Evolutionary conservation across 2,329 filamentous ascomycete genomes (phyloP).

Genomic region (Ophiostoma quercus): DNA sequence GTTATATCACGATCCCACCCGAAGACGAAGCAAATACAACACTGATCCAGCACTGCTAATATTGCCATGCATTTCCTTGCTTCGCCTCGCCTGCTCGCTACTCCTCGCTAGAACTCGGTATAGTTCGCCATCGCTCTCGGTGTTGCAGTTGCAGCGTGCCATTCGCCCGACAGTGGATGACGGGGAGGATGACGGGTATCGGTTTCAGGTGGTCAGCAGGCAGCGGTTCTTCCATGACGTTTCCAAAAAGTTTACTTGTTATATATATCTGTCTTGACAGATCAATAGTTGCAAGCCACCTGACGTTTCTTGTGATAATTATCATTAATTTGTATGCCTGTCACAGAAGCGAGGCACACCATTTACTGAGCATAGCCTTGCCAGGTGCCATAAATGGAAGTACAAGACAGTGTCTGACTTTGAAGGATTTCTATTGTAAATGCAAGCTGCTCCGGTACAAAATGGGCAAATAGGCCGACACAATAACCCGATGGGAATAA

Average conservation of each 20-base stretch:
- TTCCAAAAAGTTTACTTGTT: neutral
- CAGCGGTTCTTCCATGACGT: neutral
- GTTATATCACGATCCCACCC: neutral
- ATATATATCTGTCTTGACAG: neutral
- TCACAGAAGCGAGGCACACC: too few species aligned
- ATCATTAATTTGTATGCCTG: neutral
- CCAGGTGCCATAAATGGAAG: neutral
- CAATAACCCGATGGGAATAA: neutral
- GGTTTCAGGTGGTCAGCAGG: neutral
- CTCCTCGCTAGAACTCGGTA: neutral
- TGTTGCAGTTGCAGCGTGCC: neutral
- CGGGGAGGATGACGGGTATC: neutral
- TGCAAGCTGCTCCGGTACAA: too few species aligned
- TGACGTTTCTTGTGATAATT: neutral
- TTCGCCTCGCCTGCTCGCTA: neutral
- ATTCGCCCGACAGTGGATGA: neutral
- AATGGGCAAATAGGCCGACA: neutral
- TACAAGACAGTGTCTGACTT: conserved; percentile 1
- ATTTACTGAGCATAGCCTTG: neutral
- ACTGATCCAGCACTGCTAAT: too few species aligned
- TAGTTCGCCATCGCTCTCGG: neutral
- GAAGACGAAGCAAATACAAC: too few species aligned
- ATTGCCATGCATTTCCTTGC: neutral
- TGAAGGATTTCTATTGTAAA: neutral
- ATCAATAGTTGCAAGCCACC: neutral